A percentile compares a stretch with the other conserved stretches of the same genome.
Conservation (phyloP, 345 rosid genomes). For the Linum lewisii region DNA sequence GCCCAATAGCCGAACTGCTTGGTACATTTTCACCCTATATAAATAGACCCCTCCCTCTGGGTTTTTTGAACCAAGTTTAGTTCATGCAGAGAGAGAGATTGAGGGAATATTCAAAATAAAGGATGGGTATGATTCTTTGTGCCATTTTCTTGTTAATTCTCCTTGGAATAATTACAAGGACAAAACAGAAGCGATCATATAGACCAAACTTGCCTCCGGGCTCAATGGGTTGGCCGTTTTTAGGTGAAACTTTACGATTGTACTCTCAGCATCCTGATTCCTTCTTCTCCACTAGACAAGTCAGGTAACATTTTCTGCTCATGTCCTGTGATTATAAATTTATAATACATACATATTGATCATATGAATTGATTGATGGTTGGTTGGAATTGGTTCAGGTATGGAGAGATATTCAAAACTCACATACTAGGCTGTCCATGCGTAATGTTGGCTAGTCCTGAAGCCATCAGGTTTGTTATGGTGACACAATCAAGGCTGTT, state of each 20-base stretch:
- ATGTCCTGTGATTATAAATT: no score
- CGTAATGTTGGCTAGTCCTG: slow-evolving; percentile 40
- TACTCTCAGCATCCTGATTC: slow-evolving; percentile 44
- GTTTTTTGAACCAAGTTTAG: not conserved
- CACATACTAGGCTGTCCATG: slow-evolving; percentile 50
- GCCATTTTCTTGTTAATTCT: slow-evolving; percentile 2
- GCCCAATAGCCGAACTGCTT: no score
- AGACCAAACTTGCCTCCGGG: slow-evolving; percentile 38
- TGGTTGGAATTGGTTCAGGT: slow-evolving; percentile 10
- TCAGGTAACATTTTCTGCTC: slow-evolving; percentile 18
- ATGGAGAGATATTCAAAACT: slow-evolving; percentile 43
- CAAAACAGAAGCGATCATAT: not conserved
- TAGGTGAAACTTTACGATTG: slow-evolving; percentile 45
- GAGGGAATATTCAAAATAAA: not conserved
- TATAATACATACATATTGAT: no score
- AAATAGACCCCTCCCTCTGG: not conserved
- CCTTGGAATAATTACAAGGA: not conserved
- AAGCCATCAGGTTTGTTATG: slow-evolving; percentile 38
- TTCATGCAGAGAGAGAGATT: not conserved
- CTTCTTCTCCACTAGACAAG: slow-evolving; percentile 35
- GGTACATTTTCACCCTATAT: not conserved
- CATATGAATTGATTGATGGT: no score
- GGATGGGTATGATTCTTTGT: slow-evolving; percentile 9
- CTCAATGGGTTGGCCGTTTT: slow-evolving; percentile 50
- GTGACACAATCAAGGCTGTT: slow-evolving; percentile 38